Evolutionary conservation across 768 basidiomycete genomes (phyloP), one percentile per base, ranked within the genome.

Genomic region (Crepidotus variabilis): DNA sequence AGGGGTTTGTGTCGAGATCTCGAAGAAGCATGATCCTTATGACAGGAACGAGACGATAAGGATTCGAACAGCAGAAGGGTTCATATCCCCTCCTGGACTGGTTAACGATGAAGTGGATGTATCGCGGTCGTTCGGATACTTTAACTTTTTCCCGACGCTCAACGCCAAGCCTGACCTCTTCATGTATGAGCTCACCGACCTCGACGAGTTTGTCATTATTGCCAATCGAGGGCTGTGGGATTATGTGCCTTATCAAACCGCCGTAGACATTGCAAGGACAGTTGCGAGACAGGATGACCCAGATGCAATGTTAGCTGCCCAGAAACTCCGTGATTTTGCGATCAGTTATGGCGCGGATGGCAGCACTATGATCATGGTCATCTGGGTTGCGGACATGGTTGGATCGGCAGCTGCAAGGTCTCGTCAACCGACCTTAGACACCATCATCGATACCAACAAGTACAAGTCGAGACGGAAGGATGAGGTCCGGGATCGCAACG

Each of bases 351-450:
- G 97, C 1, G 92, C 94, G 16, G 86, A 90, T 54, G 92, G 92
- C 13, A 91, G 87, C 58, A 90, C 88, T 49, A 98, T 98, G 94
- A 94, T 98, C 73, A 98, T 98, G 96, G 94, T 98, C 34, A 84
- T 98, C 62, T 83, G 83, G 50, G 77, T 97, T 20, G 83, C 82
- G 8, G 93, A 92, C 65, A 75, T 95, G 32, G 91, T 94, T 75
- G 73, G 73, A 45, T 68, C 63, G 61, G 62, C 36, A 47, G 60
- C 18, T 70, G 48, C 68, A n/a, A 75, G 82, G 24, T 71, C 75
- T 0, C 75, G 78, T 36, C 81, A 81, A 61, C 60, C 72, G 50
- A 72, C 75, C n/a, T 62, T 75, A 39, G 81, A 84, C 39, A 67
- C 73, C 13, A 69, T 79, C 16, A 69, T 77, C 36, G 81, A 83